Conservation (phyloP, 2,329 filamentous ascomycete genomes). For the Aphanoascus verrucosus region DNA sequence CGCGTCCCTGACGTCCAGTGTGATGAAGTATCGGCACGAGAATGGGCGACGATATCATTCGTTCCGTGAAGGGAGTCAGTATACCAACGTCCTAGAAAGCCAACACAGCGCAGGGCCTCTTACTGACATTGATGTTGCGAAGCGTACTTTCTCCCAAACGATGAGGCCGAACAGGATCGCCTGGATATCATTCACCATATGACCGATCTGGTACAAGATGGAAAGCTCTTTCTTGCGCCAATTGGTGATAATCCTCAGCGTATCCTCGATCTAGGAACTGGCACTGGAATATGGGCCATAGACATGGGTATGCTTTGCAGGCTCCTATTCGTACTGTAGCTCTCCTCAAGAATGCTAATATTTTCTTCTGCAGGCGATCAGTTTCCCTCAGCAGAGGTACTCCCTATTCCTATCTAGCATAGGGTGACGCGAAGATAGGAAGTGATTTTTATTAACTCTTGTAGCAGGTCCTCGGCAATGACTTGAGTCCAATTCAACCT, state of each 20-base stretch:
- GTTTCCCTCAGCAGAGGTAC: background rate
- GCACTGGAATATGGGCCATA: constrained; percentile 32
- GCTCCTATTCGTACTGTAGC: background rate
- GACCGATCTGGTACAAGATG: constrained; percentile 29
- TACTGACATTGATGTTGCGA: too few species aligned
- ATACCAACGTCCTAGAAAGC: background rate
- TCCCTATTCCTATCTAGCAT: background rate
- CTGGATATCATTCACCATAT: constrained; percentile 30
- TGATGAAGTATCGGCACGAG: constrained; percentile 4
- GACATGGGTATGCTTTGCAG: constrained; percentile 17
- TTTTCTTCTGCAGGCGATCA: constrained; percentile 4
- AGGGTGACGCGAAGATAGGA: background rate
- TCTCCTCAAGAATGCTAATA: background rate
- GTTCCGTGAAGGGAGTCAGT: constrained; percentile 6
- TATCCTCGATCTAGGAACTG: constrained; percentile 44
- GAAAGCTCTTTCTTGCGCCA: constrained; percentile 31
- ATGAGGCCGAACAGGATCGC: constrained; percentile 28
- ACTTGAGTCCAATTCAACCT: constrained; percentile 8
- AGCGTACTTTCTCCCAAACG: constrained; percentile 21
- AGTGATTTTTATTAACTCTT: background rate
- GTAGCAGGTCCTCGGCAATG: constrained; percentile 3
- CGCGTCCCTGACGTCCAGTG: constrained; percentile 6
- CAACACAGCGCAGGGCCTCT: too few species aligned
- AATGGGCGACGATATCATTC: constrained; percentile 7
- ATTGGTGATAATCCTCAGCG: constrained; percentile 27